phyloP scores from a whole-genome alignment of 108 stramenopile genomes.

The Skeletonema grethae region DNA sequence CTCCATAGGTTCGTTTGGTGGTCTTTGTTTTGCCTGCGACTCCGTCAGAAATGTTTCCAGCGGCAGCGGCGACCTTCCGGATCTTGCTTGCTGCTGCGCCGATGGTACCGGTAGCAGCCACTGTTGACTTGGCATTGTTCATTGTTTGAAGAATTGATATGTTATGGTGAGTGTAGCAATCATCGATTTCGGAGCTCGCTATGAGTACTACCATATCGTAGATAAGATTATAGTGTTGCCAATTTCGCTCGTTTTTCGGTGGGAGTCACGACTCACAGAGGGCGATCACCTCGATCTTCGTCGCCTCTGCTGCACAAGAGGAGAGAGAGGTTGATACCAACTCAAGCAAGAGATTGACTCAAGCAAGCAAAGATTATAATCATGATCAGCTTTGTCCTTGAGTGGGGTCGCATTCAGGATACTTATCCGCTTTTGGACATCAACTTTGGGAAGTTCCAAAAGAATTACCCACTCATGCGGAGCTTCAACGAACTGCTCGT shows the following conservation, averaged over 20 bases:
- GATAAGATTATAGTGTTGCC: too few relatives aligned
- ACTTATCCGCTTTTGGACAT: not conserved
- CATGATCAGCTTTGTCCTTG: not conserved
- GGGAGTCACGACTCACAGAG: too few relatives aligned
- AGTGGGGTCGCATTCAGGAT: not conserved
- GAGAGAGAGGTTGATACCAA: not conserved
- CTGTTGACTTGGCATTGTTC: not conserved
- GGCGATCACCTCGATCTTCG: too few relatives aligned
- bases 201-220: too few relatives aligned
- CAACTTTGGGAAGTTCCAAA: not conserved
- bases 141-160: too few relatives aligned
- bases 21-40: not conserved
- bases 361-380: not conserved
- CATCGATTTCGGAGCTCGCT: too few relatives aligned
- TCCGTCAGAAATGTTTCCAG: not conserved
- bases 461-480: not conserved
- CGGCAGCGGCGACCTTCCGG: not conserved
- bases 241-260: too few relatives aligned
- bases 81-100: not conserved
- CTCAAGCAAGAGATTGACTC: not conserved
- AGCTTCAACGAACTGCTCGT: not conserved
- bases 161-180: too few relatives aligned
- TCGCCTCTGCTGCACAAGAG: not conserved
- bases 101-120: not conserved
- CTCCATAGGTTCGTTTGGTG: not conserved